Percentiles rank a stretch among this genome's conserved stretches.
Evolutionary conservation across 371 early-diverging fungal species (phyloP).

Genomic region (Circinella minor): DNA sequence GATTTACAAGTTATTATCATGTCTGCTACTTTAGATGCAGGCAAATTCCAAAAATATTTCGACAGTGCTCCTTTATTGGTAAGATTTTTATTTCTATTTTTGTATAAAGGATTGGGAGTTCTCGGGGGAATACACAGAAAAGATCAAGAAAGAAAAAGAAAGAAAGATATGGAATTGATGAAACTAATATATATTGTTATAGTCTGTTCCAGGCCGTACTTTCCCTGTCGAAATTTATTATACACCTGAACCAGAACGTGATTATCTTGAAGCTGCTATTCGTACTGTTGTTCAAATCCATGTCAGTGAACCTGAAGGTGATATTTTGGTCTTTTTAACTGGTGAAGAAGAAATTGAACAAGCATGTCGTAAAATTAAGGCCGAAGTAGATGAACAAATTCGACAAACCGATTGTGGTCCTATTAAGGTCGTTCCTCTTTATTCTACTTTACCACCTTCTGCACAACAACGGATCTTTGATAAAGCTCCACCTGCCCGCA

Average conservation of each 20-base stretch:
- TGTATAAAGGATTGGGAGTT: too few species aligned
- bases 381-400: constrained; percentile 67
- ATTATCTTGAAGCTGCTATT: constrained; percentile 89
- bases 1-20: constrained; percentile 89
- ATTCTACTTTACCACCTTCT: constrained; percentile 91
- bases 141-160: not conserved
- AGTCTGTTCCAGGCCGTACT: constrained; percentile 84
- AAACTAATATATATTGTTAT: constrained; percentile 5
- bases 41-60: constrained; percentile 88
- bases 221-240: constrained; percentile 93
- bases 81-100: not conserved
- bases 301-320: constrained; percentile 81
- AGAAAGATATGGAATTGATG: not conserved
- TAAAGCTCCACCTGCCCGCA: constrained; percentile 79
- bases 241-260: constrained; percentile 85
- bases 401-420: constrained; percentile 68
- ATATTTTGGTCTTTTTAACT: constrained; percentile 91
- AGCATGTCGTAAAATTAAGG: constrained; percentile 74
- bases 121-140: too few species aligned
- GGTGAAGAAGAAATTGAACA: constrained; percentile 96
- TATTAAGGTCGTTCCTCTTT: constrained; percentile 86
- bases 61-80: constrained; percentile 70
- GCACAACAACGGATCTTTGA: constrained; percentile 94
- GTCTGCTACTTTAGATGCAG: constrained; percentile 93
- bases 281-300: constrained; percentile 88